Base-by-base conservation (phyloP, 1,139 yeast species). In the Dujonia santamariae region DNA sequence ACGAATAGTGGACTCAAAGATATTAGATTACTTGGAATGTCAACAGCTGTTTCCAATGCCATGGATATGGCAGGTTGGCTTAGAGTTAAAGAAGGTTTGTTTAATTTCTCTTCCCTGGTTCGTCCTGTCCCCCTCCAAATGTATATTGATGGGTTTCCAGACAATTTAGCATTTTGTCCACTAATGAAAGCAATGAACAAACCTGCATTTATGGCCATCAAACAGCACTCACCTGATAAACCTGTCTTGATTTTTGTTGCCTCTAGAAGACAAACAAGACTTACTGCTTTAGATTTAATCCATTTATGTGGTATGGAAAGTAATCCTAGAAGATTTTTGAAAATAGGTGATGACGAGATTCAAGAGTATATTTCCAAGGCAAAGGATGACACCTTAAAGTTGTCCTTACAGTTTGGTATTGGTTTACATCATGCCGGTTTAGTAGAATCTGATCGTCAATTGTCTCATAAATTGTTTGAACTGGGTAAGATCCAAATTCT, bases 11-110 rank as follows among this genome's bases (percentile, higher is more conserved):
- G 23, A 6, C 36, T 28, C 95, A 0, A 75, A 78, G 38, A 73
- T 73, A 80, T 90, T 15, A 63, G 99, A 41, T 62, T 94, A 28
- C 60, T 94, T 31, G 99, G 99, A 19, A 78, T 94, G 84, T 88
- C 97, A 2, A 92, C 98, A 3, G 97, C 98, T 3, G 97, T 94
- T 16, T 87, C 97, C 0, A 94, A 94, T 62, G 97, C 98, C 0
- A 80, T 85, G 54, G 99, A 94, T 59, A 83, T 94, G 95, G 98
- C 97, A 0, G 86, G 95, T 11, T 94, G 99, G 99, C 67, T 94
- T 16, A 94, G 95, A 13, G 96, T 90, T 5, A 77, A 79, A 43
- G 84, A 83, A 41, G 98, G 97, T 0, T 61, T 94, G 35, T 94
- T 84, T 59, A 94, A 94, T 53, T 94, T 92, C 56, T 95, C 98